Base-by-base conservation (phyloP, 2,329 filamentous ascomycete genomes). In the Penicillium sp. region DNA sequence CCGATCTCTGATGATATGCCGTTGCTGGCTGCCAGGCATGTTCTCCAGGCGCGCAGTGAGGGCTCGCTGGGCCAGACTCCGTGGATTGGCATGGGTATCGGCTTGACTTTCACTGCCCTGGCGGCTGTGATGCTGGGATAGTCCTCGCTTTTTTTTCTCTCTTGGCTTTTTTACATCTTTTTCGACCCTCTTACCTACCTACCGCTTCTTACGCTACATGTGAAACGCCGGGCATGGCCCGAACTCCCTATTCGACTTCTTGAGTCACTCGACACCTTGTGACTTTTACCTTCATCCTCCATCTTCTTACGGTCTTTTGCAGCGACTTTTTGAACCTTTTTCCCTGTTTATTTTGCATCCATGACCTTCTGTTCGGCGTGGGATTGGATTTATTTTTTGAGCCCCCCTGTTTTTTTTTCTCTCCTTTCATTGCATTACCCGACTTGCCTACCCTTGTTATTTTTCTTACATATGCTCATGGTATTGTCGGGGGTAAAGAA, bases 11-110 rank as follows among this genome's bases (percentile, higher is more conserved):
- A 50, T 13, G 29, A 50, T 21, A 45, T 42, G 41, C 29, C 36
- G 11, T 43, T 51, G 48, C 62, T 27, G 38, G 57, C 32, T 58
- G 63, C 42, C 45, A 65, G 48, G 62, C 66, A 68, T 50, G 59
- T 68, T 14, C 58, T 71, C 42, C 63, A 66, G 40, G 68, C 65
- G 36, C 65, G 72, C 54, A 75, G 71, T 55, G 72, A 74, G 56
- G 72, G 72, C 27, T 68, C 68, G 14, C 61, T 75, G 2, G 72
- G 72, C 22, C 71, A 74, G 53, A 69, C 72, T 1, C 72, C 72
- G 31, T 75, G 72, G 72, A 73, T 74, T 50, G 72, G 72, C 32
- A 74, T 74, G 70, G 72, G 70, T 5, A 72, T 75, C 43, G 72
- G 72, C 41, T 53, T 75, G 54, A 73, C 71, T 22, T 74, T 67